Conservation (phyloP, 2,329 filamentous ascomycete species). For the Metarhizium album region DNA sequence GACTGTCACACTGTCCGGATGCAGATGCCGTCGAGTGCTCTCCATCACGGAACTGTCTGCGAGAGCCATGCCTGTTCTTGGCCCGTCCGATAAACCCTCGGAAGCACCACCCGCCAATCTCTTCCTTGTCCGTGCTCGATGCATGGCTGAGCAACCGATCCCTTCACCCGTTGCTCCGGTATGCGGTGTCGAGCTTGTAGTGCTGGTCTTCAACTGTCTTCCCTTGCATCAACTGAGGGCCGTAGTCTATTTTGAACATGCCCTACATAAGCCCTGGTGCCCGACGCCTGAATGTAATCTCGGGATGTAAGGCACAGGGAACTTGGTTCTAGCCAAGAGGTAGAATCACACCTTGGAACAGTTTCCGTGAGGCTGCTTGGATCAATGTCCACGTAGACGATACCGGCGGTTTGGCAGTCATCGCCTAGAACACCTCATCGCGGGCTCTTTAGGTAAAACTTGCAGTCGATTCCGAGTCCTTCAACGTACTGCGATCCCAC, state of each 20-base stretch:
- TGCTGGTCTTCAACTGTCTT: background rate
- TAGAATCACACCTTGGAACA: constrained; percentile 10
- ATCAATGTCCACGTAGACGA: constrained; percentile 13
- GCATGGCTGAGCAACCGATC: too few relatives aligned
- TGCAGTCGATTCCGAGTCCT: constrained; percentile 12
- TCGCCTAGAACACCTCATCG: constrained; percentile 11
- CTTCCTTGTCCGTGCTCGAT: too few relatives aligned
- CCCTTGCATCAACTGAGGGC: constrained; percentile 2
- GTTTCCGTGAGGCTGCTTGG: constrained; percentile 10
- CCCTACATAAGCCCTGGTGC: background rate
- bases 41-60: constrained; percentile 2
- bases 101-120: too few relatives aligned
- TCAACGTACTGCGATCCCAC: constrained; percentile 9
- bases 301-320: constrained; percentile 4
- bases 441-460: constrained; percentile 10
- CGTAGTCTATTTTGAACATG: constrained; percentile 5
- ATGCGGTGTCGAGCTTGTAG: background rate
- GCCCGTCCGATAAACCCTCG: constrained; percentile 3
- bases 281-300: background rate
- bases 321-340: constrained; percentile 7
- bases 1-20: constrained; percentile 4
- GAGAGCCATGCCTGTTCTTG: constrained; percentile 1
- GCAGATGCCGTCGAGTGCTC: constrained; percentile 8
- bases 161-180: background rate
- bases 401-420: constrained; percentile 7